Conservation (phyloP, 495 filamentous ascomycete genomes). For the Saxispiralis lemnorum region DNA sequence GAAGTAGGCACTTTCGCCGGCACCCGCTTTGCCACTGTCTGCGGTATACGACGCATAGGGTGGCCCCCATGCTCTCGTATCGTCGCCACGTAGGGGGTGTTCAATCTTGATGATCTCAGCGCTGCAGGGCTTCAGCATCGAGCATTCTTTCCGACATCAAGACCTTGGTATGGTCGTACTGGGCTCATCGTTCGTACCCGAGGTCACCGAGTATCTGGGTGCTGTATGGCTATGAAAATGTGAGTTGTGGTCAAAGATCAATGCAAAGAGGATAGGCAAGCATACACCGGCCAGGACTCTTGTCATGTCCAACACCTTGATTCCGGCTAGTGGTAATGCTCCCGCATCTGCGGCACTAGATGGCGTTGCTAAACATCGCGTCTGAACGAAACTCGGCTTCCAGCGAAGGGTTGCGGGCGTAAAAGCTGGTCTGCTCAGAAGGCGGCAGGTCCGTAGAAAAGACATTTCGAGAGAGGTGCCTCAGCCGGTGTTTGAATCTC, state of each 20-base stretch:
- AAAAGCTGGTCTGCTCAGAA: neutral
- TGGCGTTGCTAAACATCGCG: conserved; percentile 13
- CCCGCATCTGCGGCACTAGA: conserved; percentile 3
- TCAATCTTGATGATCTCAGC: conserved; percentile 96
- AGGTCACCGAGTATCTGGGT: conserved; percentile 94
- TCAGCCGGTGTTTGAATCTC: no score
- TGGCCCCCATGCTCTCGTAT: conserved; percentile 91
- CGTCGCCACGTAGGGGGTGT: conserved; percentile 78
- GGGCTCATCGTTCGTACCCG: conserved; percentile 41
- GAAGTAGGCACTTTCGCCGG: conserved; percentile 91
- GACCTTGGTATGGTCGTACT: conserved; percentile 22
- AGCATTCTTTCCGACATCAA: neutral
- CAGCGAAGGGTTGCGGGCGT: neutral
- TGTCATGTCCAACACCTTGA: conserved; percentile 88
- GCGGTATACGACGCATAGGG: conserved; percentile 62
- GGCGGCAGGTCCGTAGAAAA: neutral
- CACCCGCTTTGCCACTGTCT: conserved; percentile 39
- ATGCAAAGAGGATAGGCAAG: neutral
- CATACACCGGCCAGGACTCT: conserved; percentile 85
- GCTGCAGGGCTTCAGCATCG: conserved; percentile 27
- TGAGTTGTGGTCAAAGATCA: conserved; percentile 12
- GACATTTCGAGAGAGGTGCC: conserved; percentile 3
- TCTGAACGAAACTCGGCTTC: neutral
- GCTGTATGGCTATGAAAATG: conserved; percentile 98
- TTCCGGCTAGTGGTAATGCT: conserved; percentile 54